phyloP scores from a whole-genome alignment of 495 filamentous ascomycete species.

The Stereocaulon alpinum region DNA sequence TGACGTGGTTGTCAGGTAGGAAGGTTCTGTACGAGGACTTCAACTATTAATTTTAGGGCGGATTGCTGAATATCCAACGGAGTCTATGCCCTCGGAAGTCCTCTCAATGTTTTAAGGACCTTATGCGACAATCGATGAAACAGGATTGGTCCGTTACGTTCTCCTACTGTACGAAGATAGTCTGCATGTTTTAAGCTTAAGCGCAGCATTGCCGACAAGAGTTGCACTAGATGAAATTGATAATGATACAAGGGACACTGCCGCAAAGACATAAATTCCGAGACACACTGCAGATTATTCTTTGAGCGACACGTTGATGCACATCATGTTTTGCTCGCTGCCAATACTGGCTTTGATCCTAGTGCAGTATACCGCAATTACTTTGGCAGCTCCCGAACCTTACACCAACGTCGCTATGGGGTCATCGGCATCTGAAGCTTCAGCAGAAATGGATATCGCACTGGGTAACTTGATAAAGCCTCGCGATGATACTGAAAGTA shows the following conservation, averaged over 20 bases:
- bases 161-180: neutral
- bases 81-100: neutral
- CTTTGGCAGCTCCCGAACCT: neutral
- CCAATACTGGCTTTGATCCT: constrained; percentile 1
- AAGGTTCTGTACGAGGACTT: constrained; percentile 61
- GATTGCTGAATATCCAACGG: neutral
- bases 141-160: neutral
- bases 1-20: constrained; percentile 54
- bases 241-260: neutral
- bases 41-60: constrained; percentile 40
- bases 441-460: neutral
- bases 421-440: neutral
- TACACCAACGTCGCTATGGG: neutral
- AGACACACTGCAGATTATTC: neutral
- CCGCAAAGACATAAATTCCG: neutral
- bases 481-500: neutral
- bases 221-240: neutral
- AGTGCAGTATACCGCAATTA: neutral
- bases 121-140: constrained; percentile 11
- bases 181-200: neutral
- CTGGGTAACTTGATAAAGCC: neutral
- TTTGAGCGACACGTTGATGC: neutral
- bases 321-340: neutral
- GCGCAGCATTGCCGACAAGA: neutral
- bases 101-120: too few relatives aligned